Conservation (phyloP, 768 basidiomycete species). For the Xerocomellus amylosporus region DNA sequence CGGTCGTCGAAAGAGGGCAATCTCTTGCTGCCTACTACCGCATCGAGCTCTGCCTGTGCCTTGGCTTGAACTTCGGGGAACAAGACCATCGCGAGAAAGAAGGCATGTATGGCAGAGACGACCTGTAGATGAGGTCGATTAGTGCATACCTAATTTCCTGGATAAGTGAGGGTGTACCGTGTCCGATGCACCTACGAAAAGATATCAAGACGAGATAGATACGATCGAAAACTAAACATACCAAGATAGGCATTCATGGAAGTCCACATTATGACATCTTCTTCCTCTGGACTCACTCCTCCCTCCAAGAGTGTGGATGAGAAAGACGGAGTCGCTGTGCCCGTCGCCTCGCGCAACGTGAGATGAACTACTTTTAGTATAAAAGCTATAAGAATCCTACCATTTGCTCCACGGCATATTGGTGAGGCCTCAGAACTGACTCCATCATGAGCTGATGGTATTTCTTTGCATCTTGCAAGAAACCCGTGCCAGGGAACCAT, state of each 20-base stretch:
- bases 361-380: background rate
- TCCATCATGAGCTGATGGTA: slow-evolving; percentile 29
- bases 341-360: slow-evolving; percentile 12
- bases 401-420: slow-evolving; percentile 45
- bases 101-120: slow-evolving; percentile 16
- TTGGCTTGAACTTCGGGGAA: slow-evolving; percentile 25
- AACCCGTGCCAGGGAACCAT: slow-evolving; percentile 37
- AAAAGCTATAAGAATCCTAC: slow-evolving; percentile 24
- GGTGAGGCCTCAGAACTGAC: slow-evolving; percentile 44
- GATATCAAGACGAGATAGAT: background rate
- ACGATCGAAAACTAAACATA: background rate
- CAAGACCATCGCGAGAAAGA: slow-evolving; percentile 26
- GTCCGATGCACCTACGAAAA: slow-evolving; percentile 40
- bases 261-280: slow-evolving; percentile 22
- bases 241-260: slow-evolving; percentile 10
- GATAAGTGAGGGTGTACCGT: slow-evolving; percentile 37
- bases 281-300: slow-evolving; percentile 14
- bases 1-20: slow-evolving; percentile 22
- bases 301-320: slow-evolving; percentile 14
- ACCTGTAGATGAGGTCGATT: background rate
- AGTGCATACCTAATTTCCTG: slow-evolving; percentile 32
- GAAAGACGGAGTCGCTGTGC: slow-evolving; percentile 19
- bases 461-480: slow-evolving; percentile 30
- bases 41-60: slow-evolving; percentile 26
- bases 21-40: slow-evolving; percentile 19